Evolutionary conservation across 306 rosid species (phyloP).

Genomic region (Carpinus viminea): DNA sequence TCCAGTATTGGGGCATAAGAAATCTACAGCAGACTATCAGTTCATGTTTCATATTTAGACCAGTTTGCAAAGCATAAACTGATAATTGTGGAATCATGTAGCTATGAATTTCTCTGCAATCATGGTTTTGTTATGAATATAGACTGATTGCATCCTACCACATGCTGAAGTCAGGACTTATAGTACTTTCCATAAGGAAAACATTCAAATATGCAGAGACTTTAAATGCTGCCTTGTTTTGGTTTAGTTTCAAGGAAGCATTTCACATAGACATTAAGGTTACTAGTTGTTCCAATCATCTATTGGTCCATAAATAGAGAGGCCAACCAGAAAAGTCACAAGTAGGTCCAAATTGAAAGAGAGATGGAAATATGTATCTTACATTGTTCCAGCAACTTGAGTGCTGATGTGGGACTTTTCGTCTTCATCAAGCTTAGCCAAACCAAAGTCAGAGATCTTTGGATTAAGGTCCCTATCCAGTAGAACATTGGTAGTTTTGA

Average conservation of each 20-base stretch:
- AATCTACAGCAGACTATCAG: background rate
- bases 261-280: background rate
- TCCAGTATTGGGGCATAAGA: background rate
- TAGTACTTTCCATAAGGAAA: background rate
- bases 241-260: background rate
- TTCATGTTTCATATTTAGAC: background rate
- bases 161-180: background rate
- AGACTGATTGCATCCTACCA: background rate
- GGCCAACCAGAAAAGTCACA: background rate
- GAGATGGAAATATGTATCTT: background rate
- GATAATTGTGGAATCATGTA: background rate
- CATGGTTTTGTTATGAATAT: background rate
- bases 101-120: background rate
- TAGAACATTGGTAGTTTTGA: conserved; percentile 59
- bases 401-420: conserved; percentile 58
- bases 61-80: background rate
- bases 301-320: background rate
- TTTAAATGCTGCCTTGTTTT: background rate
- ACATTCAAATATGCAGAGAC: background rate
- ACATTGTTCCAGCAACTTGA: conserved; percentile 50
- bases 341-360: background rate
- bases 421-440: conserved; percentile 70
- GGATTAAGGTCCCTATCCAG: conserved; percentile 57
- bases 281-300: background rate
- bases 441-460: conserved; percentile 72